These are phyloP conservation scores for Collybia sordida DNA, from an alignment of 768 basidiomycete genomes.

Conservation along the genomic window DNA sequence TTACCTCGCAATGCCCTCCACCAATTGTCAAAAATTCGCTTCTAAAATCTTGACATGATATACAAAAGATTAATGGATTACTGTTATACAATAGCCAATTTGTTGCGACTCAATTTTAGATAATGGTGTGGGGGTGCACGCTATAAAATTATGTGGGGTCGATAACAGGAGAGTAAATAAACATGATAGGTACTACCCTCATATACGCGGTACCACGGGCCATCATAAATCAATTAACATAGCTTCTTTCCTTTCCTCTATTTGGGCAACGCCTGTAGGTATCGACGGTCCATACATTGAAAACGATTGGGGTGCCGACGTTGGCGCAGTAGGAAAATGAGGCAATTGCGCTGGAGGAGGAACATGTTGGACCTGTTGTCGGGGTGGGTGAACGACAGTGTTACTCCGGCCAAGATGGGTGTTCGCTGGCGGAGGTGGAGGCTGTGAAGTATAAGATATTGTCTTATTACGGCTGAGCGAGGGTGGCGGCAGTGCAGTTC, in stretches of 20 bases:
- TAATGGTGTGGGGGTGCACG: too few species aligned
- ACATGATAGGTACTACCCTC: neutral
- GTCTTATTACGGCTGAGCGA: constrained; percentile 31
- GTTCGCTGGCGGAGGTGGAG: constrained; percentile 14
- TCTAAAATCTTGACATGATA: too few species aligned
- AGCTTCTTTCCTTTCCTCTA: constrained; percentile 67
- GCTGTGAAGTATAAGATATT: constrained; percentile 27
- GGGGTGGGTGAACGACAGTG: constrained; percentile 30
- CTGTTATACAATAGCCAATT: too few species aligned
- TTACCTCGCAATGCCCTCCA: too few species aligned
- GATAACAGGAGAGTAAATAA: neutral
- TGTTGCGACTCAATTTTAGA: too few species aligned
- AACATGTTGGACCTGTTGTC: constrained; percentile 21
- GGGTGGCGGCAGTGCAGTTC: constrained; percentile 11
- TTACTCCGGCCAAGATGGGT: constrained; percentile 30
- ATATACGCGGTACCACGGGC: neutral
- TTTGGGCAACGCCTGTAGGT: constrained; percentile 47
- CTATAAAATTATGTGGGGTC: too few species aligned
- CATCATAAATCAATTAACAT: constrained; percentile 51
- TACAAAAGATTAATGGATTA: too few species aligned
- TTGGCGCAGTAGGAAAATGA: constrained; percentile 67
- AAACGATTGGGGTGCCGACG: constrained; percentile 53
- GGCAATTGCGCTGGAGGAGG: constrained; percentile 42
- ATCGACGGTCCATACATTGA: constrained; percentile 49
- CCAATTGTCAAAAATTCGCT: too few species aligned